Evolutionary conservation across 345 rosid genomes (phyloP).

Genomic region (Populus euphratica): DNA sequence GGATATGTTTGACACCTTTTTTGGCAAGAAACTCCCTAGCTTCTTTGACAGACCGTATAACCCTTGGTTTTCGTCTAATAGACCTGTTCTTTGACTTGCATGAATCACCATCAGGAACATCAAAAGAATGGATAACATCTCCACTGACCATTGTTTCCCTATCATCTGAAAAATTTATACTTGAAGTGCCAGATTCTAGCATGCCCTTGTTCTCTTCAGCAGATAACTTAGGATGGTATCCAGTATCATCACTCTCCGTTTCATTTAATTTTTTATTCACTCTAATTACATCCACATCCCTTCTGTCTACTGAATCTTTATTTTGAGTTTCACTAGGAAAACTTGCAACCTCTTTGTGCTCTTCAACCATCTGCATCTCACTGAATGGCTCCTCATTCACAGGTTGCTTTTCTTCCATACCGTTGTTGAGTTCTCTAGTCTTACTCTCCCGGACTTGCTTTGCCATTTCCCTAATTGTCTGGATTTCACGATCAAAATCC

Average conservation of each 20-base stretch:
- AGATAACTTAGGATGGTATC: slow-evolving; percentile 16
- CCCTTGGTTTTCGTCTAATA: slow-evolving; percentile 41
- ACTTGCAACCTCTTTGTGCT: slow-evolving; percentile 16
- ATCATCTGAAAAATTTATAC: slow-evolving; percentile 25
- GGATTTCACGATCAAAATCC: slow-evolving; percentile 40
- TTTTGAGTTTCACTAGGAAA: slow-evolving; percentile 15
- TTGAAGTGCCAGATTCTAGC: slow-evolving; percentile 26
- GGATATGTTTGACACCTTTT: slow-evolving; percentile 26
- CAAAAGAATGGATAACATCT: slow-evolving; percentile 32
- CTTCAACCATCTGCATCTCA: slow-evolving; percentile 15
- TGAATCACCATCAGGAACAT: slow-evolving; percentile 26
- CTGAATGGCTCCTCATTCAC: slow-evolving; percentile 14
- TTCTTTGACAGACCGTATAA: slow-evolving; percentile 78
- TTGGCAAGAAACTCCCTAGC: slow-evolving; percentile 73
- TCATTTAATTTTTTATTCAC: not conserved
- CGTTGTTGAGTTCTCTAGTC: slow-evolving; percentile 28
- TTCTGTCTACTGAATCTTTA: slow-evolving; percentile 21
- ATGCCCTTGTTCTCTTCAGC: slow-evolving; percentile 24
- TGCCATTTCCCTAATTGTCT: slow-evolving; percentile 56
- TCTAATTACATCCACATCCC: slow-evolving; percentile 20
- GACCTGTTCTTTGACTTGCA: slow-evolving; percentile 18
- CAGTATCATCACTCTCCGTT: slow-evolving; percentile 19
- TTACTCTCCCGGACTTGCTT: slow-evolving; percentile 47
- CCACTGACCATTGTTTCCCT: slow-evolving; percentile 15
- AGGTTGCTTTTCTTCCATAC: slow-evolving; percentile 33